These are phyloP conservation scores for Toxoplasma gondii DNA, from an alignment of 169 alveolate species.

Conservation along the genomic window DNA sequence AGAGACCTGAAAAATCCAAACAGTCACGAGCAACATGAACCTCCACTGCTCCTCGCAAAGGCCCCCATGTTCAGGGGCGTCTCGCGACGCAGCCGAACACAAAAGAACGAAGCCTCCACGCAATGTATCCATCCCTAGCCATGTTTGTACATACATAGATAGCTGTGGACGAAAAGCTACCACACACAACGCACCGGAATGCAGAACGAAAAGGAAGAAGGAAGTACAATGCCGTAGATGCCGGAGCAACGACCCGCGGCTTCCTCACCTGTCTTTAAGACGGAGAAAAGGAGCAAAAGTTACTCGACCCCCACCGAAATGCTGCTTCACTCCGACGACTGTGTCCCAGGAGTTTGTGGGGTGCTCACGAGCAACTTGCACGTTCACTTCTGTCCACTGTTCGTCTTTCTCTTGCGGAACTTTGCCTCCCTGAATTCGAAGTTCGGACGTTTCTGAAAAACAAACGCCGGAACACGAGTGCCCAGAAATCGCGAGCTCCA, in stretches of 20 bases:
- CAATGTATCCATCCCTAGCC: no score
- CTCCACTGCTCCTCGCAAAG: no score
- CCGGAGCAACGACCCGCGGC: no score
- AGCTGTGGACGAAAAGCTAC: no score
- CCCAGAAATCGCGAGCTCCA: neutral
- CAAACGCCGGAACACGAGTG: neutral
- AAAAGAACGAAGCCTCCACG: no score
- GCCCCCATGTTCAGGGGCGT: no score
- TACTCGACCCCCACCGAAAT: constrained; percentile 13
- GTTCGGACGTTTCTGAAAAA: neutral
- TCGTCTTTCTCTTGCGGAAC: constrained; percentile 9
- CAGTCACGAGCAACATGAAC: neutral
- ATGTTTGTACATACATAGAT: no score
- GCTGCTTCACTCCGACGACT: constrained; percentile 5
- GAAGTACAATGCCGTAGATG: no score
- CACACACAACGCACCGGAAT: no score
- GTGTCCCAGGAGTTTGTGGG: constrained; percentile 7
- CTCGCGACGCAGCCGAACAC: no score
- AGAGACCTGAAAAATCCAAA: neutral
- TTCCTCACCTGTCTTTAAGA: constrained; percentile 21
- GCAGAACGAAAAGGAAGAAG: no score
- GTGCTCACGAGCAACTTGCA: constrained; percentile 6
- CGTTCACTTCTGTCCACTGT: constrained; percentile 28
- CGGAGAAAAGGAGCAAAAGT: neutral
- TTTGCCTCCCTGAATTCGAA: constrained; percentile 5